These are phyloP conservation scores for Grigorovia yakushimaensis DNA, from an alignment of 805 yeast genomes.

Conservation along the genomic window DNA sequence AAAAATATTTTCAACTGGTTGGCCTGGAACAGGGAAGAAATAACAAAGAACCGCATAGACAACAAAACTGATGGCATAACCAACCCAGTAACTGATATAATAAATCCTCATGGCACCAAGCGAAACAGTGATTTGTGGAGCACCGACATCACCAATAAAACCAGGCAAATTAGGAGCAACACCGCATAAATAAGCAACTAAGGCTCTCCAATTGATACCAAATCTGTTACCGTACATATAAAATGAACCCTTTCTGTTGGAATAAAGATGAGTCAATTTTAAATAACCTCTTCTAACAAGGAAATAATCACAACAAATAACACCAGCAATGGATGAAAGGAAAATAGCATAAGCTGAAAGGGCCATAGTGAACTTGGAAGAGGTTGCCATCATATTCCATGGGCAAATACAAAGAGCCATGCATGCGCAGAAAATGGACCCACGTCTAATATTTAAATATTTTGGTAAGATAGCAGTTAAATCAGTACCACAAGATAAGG, in stretches of 20 bases:
- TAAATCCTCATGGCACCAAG: conserved; percentile 68
- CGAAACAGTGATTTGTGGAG: conserved; percentile 49
- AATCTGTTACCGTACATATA: conserved; percentile 38
- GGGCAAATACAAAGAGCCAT: conserved; percentile 66
- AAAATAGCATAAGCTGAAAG: conserved; percentile 71
- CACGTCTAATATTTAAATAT: conserved; percentile 50
- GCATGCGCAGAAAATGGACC: conserved; percentile 55
- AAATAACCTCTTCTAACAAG: conserved; percentile 62
- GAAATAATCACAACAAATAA: conserved; percentile 46
- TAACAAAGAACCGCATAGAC: conserved; percentile 45
- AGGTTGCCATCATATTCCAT: conserved; percentile 59
- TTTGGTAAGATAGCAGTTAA: conserved; percentile 47
- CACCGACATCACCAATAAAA: conserved; percentile 31
- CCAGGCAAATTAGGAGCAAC: conserved; percentile 34
- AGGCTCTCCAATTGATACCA: conserved; percentile 76
- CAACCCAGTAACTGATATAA: conserved; percentile 63
- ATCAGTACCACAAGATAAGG: conserved; percentile 51
- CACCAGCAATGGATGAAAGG: conserved; percentile 71
- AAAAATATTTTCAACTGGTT: conserved; percentile 32
- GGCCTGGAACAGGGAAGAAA: conserved; percentile 45
- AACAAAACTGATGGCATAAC: conserved; percentile 49
- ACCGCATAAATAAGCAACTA: conserved; percentile 45
- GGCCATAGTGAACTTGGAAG: conserved; percentile 63
- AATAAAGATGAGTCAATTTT: conserved; percentile 52
- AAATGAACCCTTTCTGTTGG: conserved; percentile 30